Base-by-base conservation (phyloP, 108 stramenopile species). In the Cyclotella choctawhatcheeana region DNA sequence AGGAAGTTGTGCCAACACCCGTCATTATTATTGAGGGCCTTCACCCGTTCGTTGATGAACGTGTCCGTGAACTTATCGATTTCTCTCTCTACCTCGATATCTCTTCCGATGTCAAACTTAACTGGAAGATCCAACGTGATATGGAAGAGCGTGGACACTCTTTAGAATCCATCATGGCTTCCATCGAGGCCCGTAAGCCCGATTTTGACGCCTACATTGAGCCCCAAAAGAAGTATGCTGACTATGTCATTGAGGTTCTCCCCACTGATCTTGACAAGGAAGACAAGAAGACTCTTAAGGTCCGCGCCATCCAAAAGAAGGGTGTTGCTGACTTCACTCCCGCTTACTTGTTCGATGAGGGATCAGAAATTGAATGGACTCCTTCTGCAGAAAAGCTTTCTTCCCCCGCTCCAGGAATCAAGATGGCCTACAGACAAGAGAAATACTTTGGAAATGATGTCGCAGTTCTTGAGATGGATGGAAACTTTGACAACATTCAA, bases 51-150 rank as follows among this genome's bases (percentile, higher is more conserved):
- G 85, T 87, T 78, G 97, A 98, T 84, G 84, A 88, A 24, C 96
- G 97, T 74, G 97, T 98, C 60, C 90, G 87, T 69, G 94, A 95
- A 26, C 93, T 98, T 45, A 88, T 98, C 40, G 97, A 98, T 91
- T 98, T 97, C 90, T 89, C 89, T 52, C 93, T 98, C 62, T 98
- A 98, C 88, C 93, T 98, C 68, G 97, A 98, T 76, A 98, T 98
- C 82, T 91, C 91, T 33, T 87, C 90, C 51, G 97, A 95, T 53
- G 96, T 98, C 84, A 98, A 98, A 89, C 94, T 96, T 66, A 95
- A 96, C 84, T 98, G 97, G 97, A 98, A 98, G 89, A 96, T 98
- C 74, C 97, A 98, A 81, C 91, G 97, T 69, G 97, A 98, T 80
- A 98, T 97, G 96, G 94, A 92, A 69, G 97, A 98, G 80, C 94